Percentiles rank a stretch among this genome's conserved stretches.
Evolutionary conservation across 495 filamentous ascomycete genomes (phyloP).

Genomic region (Saxophila tyrrhenica): DNA sequence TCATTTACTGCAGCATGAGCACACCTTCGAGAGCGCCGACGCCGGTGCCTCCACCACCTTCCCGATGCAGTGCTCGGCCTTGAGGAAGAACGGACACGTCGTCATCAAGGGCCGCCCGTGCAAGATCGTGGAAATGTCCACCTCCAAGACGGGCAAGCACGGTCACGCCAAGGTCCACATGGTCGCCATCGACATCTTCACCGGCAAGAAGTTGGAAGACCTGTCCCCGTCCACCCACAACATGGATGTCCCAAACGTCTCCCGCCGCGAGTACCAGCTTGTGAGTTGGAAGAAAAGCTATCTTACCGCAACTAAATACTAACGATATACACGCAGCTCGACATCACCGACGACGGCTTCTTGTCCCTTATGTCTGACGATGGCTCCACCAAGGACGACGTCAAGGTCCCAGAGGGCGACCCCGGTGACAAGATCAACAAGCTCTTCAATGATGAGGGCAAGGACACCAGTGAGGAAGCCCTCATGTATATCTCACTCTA

Average conservation of each 20-base stretch:
- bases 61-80: conserved; percentile 98
- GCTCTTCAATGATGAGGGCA: conserved; percentile 62
- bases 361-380: conserved; percentile 75
- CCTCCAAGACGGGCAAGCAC: conserved; percentile 99
- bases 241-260: conserved; percentile 97
- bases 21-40: conserved; percentile 83
- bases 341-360: conserved; percentile 82
- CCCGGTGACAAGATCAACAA: conserved; percentile 67
- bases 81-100: conserved; percentile 97
- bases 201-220: conserved; percentile 97
- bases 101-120: conserved; percentile 96
- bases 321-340: conserved; percentile 44
- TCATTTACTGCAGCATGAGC: conserved; percentile 55
- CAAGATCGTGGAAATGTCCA: conserved; percentile 99
- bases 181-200: conserved; percentile 97
- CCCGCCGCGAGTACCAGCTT: conserved; percentile 81
- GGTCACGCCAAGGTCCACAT: conserved; percentile 99
- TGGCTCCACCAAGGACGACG: conserved; percentile 82
- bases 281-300: conserved; percentile 42
- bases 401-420: conserved; percentile 85
- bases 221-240: conserved; percentile 99
- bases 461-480: conserved; percentile 66
- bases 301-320: background rate
- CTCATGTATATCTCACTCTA: background rate
- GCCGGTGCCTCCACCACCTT: conserved; percentile 87